phyloP scores from a whole-genome alignment of 2,329 filamentous ascomycete species.

The Lasiodiplodia theobromae region DNA sequence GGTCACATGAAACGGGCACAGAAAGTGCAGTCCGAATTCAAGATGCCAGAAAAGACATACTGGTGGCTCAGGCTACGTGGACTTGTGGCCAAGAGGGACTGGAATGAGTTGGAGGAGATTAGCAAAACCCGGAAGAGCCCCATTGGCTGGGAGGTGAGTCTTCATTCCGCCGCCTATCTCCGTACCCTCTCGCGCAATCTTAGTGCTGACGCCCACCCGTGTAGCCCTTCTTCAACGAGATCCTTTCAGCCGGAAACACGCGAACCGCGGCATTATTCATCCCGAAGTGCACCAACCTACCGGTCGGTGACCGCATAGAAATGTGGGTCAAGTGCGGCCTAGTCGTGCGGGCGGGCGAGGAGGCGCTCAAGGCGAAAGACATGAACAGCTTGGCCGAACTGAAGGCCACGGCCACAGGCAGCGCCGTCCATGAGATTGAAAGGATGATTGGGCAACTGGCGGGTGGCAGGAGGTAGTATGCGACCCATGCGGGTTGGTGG shows the following conservation, averaged over 20 bases:
- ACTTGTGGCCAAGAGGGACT: conserved; percentile 87
- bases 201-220: conserved; percentile 27
- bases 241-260: conserved; percentile 86
- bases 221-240: conserved; percentile 89
- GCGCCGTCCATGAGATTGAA: conserved; percentile 80
- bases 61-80: conserved; percentile 89
- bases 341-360: conserved; percentile 86
- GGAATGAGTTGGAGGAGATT: conserved; percentile 90
- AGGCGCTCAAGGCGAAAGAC: conserved; percentile 84
- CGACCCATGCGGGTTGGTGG: neutral
- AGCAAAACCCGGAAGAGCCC: conserved; percentile 80
- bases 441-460: conserved; percentile 67
- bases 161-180: neutral
- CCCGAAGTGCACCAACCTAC: conserved; percentile 80
- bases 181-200: conserved; percentile 15
- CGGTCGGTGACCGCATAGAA: conserved; percentile 73
- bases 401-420: conserved; percentile 74
- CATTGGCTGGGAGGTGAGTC: conserved; percentile 82
- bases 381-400: conserved; percentile 75
- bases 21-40: conserved; percentile 91
- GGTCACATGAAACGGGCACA: conserved; percentile 85
- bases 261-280: conserved; percentile 85
- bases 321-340: conserved; percentile 98
- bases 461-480: conserved; percentile 10
- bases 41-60: conserved; percentile 85